These are phyloP conservation scores for Lichtheimia hyalospora DNA, from an alignment of 371 early-diverging fungal genomes.

Conservation along the genomic window DNA sequence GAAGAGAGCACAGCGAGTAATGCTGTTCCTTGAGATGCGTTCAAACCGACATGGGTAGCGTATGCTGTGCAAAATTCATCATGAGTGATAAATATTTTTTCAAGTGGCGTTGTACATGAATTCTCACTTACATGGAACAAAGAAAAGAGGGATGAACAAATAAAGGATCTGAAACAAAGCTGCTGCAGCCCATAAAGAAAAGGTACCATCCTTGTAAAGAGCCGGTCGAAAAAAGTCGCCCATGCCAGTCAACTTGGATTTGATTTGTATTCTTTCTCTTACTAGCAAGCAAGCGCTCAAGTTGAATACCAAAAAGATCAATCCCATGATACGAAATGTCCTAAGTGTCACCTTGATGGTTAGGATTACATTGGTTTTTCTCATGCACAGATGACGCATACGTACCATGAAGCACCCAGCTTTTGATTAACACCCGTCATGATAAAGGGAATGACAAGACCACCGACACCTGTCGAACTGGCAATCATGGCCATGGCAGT, in stretches of 20 bases:
- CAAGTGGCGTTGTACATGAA: too few relatives aligned
- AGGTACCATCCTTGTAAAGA: conserved; percentile 26
- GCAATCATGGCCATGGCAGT: conserved; percentile 6
- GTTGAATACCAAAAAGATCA: conserved; percentile 1
- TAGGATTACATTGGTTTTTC: not conserved
- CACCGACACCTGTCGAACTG: conserved; percentile 5
- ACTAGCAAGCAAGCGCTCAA: not conserved
- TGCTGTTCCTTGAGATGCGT: conserved; percentile 30
- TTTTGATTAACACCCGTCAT: conserved; percentile 2
- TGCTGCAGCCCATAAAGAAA: conserved; percentile 30
- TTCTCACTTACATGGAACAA: conserved; percentile 25
- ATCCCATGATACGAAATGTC: conserved; percentile 6
- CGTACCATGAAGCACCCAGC: conserved; percentile 10
- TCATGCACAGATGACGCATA: not conserved
- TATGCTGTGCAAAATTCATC: conserved; percentile 15
- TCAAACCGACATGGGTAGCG: conserved; percentile 28
- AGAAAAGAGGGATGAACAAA: conserved; percentile 35
- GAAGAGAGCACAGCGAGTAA: conserved; percentile 32
- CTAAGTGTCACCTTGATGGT: not conserved
- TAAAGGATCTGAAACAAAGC: conserved; percentile 30
- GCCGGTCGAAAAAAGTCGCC: conserved; percentile 31
- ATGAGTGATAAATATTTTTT: not conserved
- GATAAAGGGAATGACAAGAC: conserved; percentile 8
- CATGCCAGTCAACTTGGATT: conserved; percentile 4
- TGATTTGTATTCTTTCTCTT: not conserved